Evolutionary conservation across 2,329 filamentous ascomycete species (phyloP).

Genomic region (Grosmannia clavigera): DNA sequence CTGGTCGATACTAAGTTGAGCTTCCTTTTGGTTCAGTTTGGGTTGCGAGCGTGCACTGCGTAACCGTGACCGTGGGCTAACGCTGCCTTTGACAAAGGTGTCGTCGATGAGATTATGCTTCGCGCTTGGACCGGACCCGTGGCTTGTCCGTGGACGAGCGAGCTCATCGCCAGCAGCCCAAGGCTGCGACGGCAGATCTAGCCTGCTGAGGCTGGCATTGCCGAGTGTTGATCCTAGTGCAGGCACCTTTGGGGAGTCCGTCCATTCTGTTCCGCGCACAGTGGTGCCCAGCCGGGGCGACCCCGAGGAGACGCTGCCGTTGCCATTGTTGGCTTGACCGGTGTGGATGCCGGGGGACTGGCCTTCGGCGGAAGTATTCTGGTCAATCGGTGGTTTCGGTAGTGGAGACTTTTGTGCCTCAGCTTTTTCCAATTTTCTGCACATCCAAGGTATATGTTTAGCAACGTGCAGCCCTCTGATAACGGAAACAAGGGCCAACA

Average conservation of each 20-base stretch:
- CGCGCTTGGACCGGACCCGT: neutral
- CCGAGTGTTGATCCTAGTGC: conserved; percentile 2
- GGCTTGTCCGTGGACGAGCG: neutral
- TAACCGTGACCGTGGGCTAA: neutral
- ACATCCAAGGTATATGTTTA: neutral
- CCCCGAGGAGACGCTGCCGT: conserved; percentile 17
- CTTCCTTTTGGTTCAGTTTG: too few species aligned
- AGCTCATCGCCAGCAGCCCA: conserved; percentile 2
- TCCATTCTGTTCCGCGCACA: conserved; percentile 15
- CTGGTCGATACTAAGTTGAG: too few species aligned
- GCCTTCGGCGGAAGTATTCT: conserved; percentile 13
- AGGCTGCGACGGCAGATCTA: conserved; percentile 24
- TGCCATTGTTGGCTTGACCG: conserved; percentile 8
- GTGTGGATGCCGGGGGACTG: too few species aligned
- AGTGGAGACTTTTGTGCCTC: neutral
- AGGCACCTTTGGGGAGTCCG: conserved; percentile 4
- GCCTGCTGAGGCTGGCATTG: conserved; percentile 25
- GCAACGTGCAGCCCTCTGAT: neutral
- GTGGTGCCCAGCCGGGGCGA: conserved; percentile 27
- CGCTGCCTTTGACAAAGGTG: too few species aligned
- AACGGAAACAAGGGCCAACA: conserved; percentile 17
- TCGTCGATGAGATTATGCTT: too few species aligned
- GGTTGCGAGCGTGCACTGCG: too few species aligned
- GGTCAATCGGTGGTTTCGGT: neutral
- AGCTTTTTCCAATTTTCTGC: neutral